Evolutionary conservation across 179 eudicot species (phyloP).

Genomic region (Beta corolliflora): DNA sequence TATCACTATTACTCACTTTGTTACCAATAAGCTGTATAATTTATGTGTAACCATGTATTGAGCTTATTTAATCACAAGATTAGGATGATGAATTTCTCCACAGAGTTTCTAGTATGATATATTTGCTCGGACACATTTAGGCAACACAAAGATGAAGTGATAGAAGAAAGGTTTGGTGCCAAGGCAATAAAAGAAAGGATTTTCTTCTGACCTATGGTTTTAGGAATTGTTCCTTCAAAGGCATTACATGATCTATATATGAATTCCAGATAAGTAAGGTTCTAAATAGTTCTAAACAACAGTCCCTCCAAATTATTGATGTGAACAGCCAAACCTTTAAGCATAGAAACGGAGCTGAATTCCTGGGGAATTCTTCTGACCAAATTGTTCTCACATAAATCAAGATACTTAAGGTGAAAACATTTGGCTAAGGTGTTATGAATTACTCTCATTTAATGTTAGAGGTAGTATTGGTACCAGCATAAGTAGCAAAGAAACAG

Average conservation of each 20-base stretch:
- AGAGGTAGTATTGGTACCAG: neutral
- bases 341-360: neutral
- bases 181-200: neutral
- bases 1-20: too few species aligned
- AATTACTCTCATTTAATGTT: neutral
- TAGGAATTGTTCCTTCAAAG: slow-evolving; percentile 1
- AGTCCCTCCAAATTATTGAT: neutral
- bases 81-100: too few species aligned
- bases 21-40: too few species aligned
- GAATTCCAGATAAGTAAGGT: neutral
- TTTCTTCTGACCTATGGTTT: neutral
- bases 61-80: too few species aligned
- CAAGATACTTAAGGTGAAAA: neutral
- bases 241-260: neutral
- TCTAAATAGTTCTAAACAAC: neutral
- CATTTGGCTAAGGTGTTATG: neutral
- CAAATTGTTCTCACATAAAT: slow-evolving; percentile 4
- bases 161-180: neutral
- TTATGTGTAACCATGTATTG: too few species aligned
- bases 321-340: neutral
- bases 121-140: too few species aligned
- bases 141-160: too few species aligned
- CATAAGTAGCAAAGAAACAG: neutral
- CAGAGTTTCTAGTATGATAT: too few species aligned
- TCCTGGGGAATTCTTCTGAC: neutral